These are phyloP conservation scores for Diversispora epigaea DNA, from an alignment of 192 early-diverging fungal species.

Conservation along the genomic window DNA sequence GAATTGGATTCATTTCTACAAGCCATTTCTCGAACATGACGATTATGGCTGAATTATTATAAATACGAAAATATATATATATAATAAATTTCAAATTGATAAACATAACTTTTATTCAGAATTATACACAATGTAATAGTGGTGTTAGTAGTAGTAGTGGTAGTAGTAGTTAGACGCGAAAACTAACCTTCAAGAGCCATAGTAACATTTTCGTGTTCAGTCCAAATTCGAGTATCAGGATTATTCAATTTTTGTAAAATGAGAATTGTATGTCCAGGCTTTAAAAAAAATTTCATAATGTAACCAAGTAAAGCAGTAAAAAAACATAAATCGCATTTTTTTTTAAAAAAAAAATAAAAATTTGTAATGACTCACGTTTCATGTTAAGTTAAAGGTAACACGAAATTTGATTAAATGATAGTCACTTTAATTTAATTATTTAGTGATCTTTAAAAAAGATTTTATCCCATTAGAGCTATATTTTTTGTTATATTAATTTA, in stretches of 20 bases:
- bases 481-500: too few species aligned
- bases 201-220: conserved; percentile 32
- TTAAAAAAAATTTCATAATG: not conserved
- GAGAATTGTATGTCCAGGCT: conserved; percentile 36
- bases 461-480: too few species aligned
- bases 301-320: not conserved
- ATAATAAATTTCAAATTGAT: not conserved
- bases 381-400: too few species aligned
- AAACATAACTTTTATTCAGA: too few species aligned
- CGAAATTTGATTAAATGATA: too few species aligned
- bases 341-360: too few species aligned
- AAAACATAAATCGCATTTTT: not conserved
- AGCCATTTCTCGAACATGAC: conserved; percentile 40
- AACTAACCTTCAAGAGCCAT: conserved; percentile 36
- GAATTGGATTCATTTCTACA: conserved; percentile 35
- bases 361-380: too few species aligned
- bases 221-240: conserved; percentile 33
- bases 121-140: too few species aligned
- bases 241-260: conserved; percentile 33
- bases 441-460: too few species aligned
- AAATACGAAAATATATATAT: not conserved
- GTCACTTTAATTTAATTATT: too few species aligned
- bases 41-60: conserved; percentile 29
- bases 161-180: too few species aligned
- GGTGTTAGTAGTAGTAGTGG: not conserved